A percentile compares a stretch with the other conserved stretches of the same genome.
These are phyloP conservation scores for Lactifluus subvellereus DNA, from an alignment of 768 basidiomycete genomes.

Conservation along the genomic window DNA sequence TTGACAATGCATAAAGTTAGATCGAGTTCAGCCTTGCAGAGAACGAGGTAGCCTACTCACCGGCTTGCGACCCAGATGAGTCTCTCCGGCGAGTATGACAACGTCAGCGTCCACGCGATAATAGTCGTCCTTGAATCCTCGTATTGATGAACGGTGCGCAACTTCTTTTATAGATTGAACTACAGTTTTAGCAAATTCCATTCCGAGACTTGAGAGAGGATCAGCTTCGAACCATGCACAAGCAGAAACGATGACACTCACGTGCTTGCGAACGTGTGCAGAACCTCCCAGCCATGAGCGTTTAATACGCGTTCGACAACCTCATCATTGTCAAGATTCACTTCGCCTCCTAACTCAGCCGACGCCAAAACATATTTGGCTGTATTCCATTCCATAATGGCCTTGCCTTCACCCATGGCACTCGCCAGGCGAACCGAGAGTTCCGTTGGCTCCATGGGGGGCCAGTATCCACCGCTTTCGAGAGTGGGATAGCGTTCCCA, in stretches of 20 bases:
- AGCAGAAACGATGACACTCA: slow-evolving; percentile 28
- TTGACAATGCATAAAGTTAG: not conserved
- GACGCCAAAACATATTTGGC: not conserved
- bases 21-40: not conserved
- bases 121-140: slow-evolving; percentile 40
- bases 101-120: slow-evolving; percentile 33
- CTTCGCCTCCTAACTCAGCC: not conserved
- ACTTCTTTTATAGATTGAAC: slow-evolving; percentile 36
- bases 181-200: slow-evolving; percentile 42
- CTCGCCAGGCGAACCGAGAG: not conserved
- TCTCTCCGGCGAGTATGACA: slow-evolving; percentile 38
- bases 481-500: slow-evolving; percentile 27
- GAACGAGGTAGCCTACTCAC: slow-evolving; percentile 28
- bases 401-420: not conserved
- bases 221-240: not conserved
- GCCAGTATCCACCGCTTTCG: slow-evolving; percentile 19
- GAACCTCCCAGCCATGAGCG: slow-evolving; percentile 37
- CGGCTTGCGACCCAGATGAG: slow-evolving; percentile 38
- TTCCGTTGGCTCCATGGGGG: not conserved
- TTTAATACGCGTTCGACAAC: slow-evolving; percentile 32
- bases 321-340: slow-evolving; percentile 26
- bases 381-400: slow-evolving; percentile 5
- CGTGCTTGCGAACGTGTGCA: slow-evolving; percentile 39
- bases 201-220: slow-evolving; percentile 31
- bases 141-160: slow-evolving; percentile 33